Evolutionary conservation across 257 asterid genomes (phyloP).

Genomic region (Mentha longifolia): DNA sequence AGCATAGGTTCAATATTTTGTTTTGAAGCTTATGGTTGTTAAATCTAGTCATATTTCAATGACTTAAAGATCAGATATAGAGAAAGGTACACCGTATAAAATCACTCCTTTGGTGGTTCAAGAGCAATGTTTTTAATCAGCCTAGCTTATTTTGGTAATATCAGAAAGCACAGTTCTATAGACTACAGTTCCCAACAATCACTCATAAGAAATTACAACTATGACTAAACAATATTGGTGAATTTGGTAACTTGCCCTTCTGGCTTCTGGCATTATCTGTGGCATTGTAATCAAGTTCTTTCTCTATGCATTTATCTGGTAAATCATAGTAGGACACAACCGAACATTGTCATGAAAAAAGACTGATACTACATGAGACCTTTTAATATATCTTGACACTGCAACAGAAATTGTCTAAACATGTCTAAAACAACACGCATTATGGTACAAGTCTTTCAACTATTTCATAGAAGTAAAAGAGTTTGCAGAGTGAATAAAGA

Average conservation of each 20-base stretch:
- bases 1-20: not conserved
- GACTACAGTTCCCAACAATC: not conserved
- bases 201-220: not conserved
- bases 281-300: constrained; percentile 3
- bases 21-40: not conserved
- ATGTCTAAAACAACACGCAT: constrained; percentile 4
- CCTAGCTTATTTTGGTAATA: not conserved
- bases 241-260: not conserved
- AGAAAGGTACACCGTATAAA: not conserved
- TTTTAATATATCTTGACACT: constrained; percentile 1
- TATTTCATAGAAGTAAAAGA: constrained; percentile 17
- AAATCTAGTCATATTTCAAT: not conserved
- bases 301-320: constrained; percentile 3
- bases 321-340: not conserved
- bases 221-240: not conserved
- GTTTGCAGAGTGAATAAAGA: constrained; percentile 29
- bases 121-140: not conserved
- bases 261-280: not conserved
- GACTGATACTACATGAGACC: not conserved
- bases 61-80: not conserved
- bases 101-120: not conserved
- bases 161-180: not conserved
- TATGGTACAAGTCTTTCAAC: constrained; percentile 20
- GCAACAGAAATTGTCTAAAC: constrained; percentile 24
- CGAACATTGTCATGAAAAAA: not conserved